A percentile compares a stretch with the other conserved stretches of the same genome.
These are phyloP conservation scores for Cryoendolithus antarcticus DNA, from an alignment of 2,329 filamentous ascomycete species.

Conservation along the genomic window DNA sequence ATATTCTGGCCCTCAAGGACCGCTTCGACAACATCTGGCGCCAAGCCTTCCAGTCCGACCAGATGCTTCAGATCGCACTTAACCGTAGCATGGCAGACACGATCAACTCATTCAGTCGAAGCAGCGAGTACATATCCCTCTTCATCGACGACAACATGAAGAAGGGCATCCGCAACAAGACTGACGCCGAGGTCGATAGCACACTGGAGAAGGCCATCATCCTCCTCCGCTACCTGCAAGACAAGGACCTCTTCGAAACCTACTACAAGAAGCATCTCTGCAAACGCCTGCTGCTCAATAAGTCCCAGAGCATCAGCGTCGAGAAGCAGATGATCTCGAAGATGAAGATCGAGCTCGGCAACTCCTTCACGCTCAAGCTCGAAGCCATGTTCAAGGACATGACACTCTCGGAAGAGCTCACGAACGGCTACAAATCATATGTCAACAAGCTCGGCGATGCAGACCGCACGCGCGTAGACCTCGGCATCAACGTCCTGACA, in stretches of 20 bases:
- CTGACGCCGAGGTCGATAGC: constrained; percentile 70
- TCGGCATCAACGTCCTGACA: constrained; percentile 75
- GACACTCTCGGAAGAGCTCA: constrained; percentile 73
- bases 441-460: constrained; percentile 46
- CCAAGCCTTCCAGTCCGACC: constrained; percentile 60
- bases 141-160: constrained; percentile 97
- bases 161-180: constrained; percentile 85
- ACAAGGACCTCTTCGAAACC: constrained; percentile 89
- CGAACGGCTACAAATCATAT: constrained; percentile 61
- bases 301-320: constrained; percentile 79
- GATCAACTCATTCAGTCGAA: constrained; percentile 74
- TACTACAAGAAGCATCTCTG: constrained; percentile 98
- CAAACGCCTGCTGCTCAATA: constrained; percentile 72
- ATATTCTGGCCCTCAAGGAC: constrained; percentile 72
- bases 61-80: constrained; percentile 66
- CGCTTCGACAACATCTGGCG: constrained; percentile 77
- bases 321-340: constrained; percentile 92
- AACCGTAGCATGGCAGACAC: constrained; percentile 84
- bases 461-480: constrained; percentile 56
- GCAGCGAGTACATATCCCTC: constrained; percentile 84
- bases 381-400: constrained; percentile 99
- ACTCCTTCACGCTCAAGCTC: constrained; percentile 82
- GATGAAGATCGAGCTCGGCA: constrained; percentile 94
- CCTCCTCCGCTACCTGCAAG: constrained; percentile 73
- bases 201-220: constrained; percentile 83